Base-by-base conservation (phyloP, 345 rosid species). In the Eucalyptus camaldulensis region DNA sequence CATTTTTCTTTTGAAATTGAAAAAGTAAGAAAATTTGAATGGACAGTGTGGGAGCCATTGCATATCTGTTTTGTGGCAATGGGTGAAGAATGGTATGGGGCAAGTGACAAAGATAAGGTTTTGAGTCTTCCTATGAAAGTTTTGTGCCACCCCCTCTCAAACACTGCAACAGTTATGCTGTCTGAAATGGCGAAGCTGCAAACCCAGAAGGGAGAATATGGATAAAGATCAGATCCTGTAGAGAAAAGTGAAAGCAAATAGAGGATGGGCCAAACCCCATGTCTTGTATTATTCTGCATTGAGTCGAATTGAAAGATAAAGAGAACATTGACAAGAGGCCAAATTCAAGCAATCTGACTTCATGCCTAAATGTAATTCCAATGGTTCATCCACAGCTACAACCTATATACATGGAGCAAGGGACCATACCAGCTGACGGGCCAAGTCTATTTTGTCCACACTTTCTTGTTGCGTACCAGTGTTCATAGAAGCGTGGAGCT, bases 71-170 rank as follows among this genome's bases (percentile, higher is more conserved):
- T 37, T 76, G 27, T 21, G 83, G 83, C 24, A 76, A 76, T 44
- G 83, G 83, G 13, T 21, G 83, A 76, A 76, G 83, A 37, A 76
- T 76, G 83, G 83, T 10, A 37, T 76, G 47, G 83, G 83, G 83
- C 83, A 37, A 37, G 83, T 72, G 83, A 85, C 56, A 47, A 85
- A 27, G 56, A 85, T 85, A 47, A 85, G 51, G 56, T 45, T 85
- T 27, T 86, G 87, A 86, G 87, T 86, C 2, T 86, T 86, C 58
- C 58, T 86, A 37, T 17, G 37, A 45, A 86, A 49, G 43, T 24
- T 53, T 29, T 14, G 37, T 29, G 37, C 24, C 47, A 22, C 24
- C 62, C 44, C 37, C 31, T 85, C 12, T 45, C 56, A 14, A 15
- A 49, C 22, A 45, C 56, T 27, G 50, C 87, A 49, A n/a, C 37